phyloP scores from a whole-genome alignment of 768 basidiomycete species.

The Tylopilus rubrobrunneus region DNA sequence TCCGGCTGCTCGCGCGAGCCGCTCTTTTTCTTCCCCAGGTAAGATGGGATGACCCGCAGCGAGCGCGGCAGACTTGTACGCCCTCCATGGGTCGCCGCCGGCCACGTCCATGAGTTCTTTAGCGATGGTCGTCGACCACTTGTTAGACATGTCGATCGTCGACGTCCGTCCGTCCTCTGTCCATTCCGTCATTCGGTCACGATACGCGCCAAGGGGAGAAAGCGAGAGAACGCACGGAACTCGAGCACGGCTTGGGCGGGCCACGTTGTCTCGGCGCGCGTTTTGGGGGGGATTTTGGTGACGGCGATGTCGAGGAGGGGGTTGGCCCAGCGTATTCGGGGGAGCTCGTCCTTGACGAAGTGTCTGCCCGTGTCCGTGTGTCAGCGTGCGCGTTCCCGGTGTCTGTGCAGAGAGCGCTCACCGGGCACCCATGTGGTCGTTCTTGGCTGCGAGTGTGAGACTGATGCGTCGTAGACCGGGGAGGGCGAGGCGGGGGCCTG shows the following conservation, averaged over 20 bases:
- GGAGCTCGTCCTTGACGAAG: slow-evolving; percentile 77
- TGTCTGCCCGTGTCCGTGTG: slow-evolving; percentile 41
- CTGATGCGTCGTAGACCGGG: slow-evolving; percentile 47
- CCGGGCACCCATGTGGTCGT: slow-evolving; percentile 77
- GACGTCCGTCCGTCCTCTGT: slow-evolving; percentile 47
- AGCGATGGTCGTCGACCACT: slow-evolving; percentile 66
- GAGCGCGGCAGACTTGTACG: slow-evolving; percentile 46
- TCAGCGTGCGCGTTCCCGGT: neutral
- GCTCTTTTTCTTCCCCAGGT: slow-evolving; percentile 38
- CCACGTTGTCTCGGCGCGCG: slow-evolving; percentile 52
- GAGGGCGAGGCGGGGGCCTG: slow-evolving; percentile 49
- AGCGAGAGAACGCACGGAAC: slow-evolving; percentile 39
- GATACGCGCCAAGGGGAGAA: too few relatives aligned
- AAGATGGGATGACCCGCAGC: slow-evolving; percentile 48
- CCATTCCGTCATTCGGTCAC: too few relatives aligned
- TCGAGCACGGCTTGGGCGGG: slow-evolving; percentile 56
- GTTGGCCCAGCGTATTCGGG: slow-evolving; percentile 74
- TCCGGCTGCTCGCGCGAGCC: slow-evolving; percentile 14
- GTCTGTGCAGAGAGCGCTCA: slow-evolving; percentile 26
- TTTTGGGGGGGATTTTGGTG: slow-evolving; percentile 46
- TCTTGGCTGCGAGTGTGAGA: slow-evolving; percentile 50
- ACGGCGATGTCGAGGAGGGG: slow-evolving; percentile 61
- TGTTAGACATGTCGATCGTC: slow-evolving; percentile 55
- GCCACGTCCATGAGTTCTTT: slow-evolving; percentile 68
- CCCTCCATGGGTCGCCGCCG: slow-evolving; percentile 56